Evolutionary conservation across 768 basidiomycete genomes (phyloP).

Genomic region (Cystobasidium onofrii): DNA sequence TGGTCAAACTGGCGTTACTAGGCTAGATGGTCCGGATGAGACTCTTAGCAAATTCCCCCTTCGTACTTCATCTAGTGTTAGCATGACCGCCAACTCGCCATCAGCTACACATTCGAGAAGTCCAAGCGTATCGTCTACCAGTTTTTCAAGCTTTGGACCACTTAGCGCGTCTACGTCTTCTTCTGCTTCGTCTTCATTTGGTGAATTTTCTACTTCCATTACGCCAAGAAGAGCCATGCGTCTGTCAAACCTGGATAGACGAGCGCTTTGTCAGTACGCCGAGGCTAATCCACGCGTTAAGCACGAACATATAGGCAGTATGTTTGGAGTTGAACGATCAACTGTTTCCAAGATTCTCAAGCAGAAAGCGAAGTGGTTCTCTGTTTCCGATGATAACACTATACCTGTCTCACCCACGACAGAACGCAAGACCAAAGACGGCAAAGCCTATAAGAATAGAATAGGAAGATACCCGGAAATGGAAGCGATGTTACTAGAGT

Average conservation of each 20-base stretch:
- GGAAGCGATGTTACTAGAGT: background rate
- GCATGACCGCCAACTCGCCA: background rate
- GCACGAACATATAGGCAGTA: constrained; percentile 17
- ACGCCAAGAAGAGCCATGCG: constrained; percentile 5
- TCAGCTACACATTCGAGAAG: constrained; percentile 25
- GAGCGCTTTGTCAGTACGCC: constrained; percentile 13
- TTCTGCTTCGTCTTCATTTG: constrained; percentile 9
- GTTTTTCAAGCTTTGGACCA: background rate
- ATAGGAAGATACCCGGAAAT: constrained; percentile 9
- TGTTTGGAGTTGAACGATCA: constrained; percentile 17
- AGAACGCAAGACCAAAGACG: background rate
- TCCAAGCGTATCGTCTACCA: constrained; percentile 8
- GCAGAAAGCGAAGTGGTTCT: constrained; percentile 2
- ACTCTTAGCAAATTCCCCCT: background rate
- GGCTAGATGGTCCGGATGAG: background rate
- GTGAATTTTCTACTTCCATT: background rate
- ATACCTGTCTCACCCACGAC: background rate
- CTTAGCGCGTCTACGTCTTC: constrained; percentile 10
- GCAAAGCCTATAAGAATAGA: background rate
- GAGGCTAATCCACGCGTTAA: constrained; percentile 3
- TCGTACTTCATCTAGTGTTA: background rate
- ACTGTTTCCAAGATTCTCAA: constrained; percentile 28
- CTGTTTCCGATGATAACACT: constrained; percentile 8
- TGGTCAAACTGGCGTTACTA: background rate
- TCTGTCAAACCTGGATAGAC: constrained; percentile 7